phyloP scores from a whole-genome alignment of 2,329 filamentous ascomycete species.

The Arthrobotrys musiformis region DNA sequence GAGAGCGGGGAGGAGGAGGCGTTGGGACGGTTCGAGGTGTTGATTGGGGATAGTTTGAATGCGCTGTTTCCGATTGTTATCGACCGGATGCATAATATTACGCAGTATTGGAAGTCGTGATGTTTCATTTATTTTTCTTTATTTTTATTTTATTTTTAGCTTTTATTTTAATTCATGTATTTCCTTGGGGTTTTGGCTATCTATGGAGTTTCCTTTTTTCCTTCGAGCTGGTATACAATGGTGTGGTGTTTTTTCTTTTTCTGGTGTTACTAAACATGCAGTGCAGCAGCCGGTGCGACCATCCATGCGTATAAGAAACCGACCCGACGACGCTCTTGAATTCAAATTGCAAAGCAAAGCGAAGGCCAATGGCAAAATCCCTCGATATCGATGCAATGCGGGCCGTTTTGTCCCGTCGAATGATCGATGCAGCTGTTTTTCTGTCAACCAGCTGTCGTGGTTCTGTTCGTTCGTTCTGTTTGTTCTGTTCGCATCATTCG shows the following conservation, averaged over 20 bases:
- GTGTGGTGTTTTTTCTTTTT: neutral
- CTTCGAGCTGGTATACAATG: too few relatives aligned
- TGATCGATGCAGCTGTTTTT: constrained; percentile 12
- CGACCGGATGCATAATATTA: constrained; percentile 91
- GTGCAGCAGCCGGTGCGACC: too few relatives aligned
- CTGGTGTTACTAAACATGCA: too few relatives aligned
- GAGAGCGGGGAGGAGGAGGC: constrained; percentile 94
- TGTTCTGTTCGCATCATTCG: constrained; percentile 16
- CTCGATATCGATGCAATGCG: neutral
- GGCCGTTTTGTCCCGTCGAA: neutral
- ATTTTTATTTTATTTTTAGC: constrained; percentile 1
- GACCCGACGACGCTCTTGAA: too few relatives aligned
- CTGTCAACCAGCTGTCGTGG: constrained; percentile 12
- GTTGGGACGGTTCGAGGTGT: constrained; percentile 82
- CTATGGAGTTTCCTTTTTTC: neutral
- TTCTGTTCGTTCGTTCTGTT: too few relatives aligned
- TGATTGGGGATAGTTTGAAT: constrained; percentile 90
- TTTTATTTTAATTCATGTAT: neutral
- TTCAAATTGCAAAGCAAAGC: neutral
- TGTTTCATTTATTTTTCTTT: neutral
- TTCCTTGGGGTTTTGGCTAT: neutral
- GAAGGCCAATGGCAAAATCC: neutral
- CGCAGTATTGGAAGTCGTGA: constrained; percentile 86
- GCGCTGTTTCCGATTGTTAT: constrained; percentile 93
- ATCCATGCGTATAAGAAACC: too few relatives aligned